These are phyloP conservation scores for Arthromyces matolae DNA, from an alignment of 768 basidiomycete species.

Conservation along the genomic window DNA sequence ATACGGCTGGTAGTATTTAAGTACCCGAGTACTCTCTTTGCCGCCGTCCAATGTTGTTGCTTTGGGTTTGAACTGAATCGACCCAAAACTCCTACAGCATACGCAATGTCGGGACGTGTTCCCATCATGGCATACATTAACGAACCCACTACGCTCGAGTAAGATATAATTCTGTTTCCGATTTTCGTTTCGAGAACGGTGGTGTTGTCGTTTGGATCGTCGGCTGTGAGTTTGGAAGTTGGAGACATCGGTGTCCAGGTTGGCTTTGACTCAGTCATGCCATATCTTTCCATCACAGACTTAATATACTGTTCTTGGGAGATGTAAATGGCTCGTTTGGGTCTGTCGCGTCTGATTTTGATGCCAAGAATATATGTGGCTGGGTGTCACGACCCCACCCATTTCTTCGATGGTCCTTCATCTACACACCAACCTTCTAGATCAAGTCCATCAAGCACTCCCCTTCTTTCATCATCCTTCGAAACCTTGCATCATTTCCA, in stretches of 20 bases:
- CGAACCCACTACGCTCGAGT: neutral
- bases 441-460: no score
- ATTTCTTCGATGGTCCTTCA: no score
- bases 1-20: neutral
- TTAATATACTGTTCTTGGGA: neutral
- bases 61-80: neutral
- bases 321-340: neutral
- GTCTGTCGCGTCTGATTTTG: neutral
- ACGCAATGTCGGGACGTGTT: neutral
- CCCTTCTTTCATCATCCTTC: no score
- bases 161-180: neutral
- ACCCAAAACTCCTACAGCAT: no score
- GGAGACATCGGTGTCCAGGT: neutral
- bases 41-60: neutral
- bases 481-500: no score
- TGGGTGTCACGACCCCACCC: no score
- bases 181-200: neutral
- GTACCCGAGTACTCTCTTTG: neutral
- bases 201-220: neutral
- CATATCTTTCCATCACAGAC: neutral
- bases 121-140: neutral
- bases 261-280: neutral
- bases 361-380: no score
- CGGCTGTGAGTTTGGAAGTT: neutral
- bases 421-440: no score